phyloP scores from a whole-genome alignment of 2,329 filamentous ascomycete genomes.

The Hymenoscyphus albidus region DNA sequence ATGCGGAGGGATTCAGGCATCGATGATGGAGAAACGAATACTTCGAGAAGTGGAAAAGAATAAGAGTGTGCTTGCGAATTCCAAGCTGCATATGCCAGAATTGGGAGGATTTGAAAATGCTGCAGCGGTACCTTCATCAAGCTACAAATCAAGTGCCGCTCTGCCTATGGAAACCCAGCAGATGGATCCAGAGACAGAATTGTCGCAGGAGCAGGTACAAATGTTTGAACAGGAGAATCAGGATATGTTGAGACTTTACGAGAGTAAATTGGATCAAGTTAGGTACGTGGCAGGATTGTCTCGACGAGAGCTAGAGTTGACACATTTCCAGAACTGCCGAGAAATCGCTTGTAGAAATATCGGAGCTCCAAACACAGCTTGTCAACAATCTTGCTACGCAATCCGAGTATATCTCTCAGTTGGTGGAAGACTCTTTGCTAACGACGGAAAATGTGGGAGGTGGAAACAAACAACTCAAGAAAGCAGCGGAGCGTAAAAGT shows the following conservation, averaged over 20 bases:
- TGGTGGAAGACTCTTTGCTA: conserved; percentile 76
- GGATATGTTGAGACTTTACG: conserved; percentile 88
- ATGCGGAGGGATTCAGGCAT: conserved; percentile 73
- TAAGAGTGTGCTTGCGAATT: conserved; percentile 77
- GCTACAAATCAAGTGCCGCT: conserved; percentile 14
- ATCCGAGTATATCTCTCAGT: conserved; percentile 81
- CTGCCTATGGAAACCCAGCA: conserved; percentile 24
- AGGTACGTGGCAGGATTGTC: conserved; percentile 56
- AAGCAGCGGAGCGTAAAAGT: conserved; percentile 68
- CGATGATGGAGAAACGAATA: conserved; percentile 89
- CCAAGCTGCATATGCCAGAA: conserved; percentile 38
- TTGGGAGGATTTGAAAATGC: conserved; percentile 27
- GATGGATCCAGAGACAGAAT: conserved; percentile 38
- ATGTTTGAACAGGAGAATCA: conserved; percentile 92
- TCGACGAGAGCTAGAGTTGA: not conserved
- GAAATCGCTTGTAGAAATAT: conserved; percentile 86
- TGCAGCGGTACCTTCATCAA: conserved; percentile 18
- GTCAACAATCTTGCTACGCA: conserved; percentile 82
- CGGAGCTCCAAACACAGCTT: conserved; percentile 84
- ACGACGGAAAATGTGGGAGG: conserved; percentile 83
- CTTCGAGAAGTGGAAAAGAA: conserved; percentile 84
- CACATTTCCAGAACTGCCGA: conserved; percentile 65
- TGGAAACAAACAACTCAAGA: conserved; percentile 88
- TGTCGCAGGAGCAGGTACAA: conserved; percentile 83
- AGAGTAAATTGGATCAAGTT: conserved; percentile 91